Evolutionary conservation across 2,329 filamentous ascomycete genomes (phyloP), one percentile per base, ranked within the genome.

Genomic region (Exophiala viscosa): DNA sequence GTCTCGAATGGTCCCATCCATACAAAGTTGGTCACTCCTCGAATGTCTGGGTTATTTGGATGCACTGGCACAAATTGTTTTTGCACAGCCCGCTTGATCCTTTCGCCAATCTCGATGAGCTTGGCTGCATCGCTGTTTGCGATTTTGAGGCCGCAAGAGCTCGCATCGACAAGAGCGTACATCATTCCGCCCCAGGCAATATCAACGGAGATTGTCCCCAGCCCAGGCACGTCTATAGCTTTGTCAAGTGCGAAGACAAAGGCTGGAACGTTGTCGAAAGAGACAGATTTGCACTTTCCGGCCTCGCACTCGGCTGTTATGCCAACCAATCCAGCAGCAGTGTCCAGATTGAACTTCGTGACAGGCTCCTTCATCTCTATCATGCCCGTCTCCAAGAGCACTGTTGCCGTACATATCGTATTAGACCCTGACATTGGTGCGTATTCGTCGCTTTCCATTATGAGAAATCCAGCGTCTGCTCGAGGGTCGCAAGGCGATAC

Each of bases 181-280:
- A 69, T 67, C 74, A 74, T 75, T 1, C 75, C 75, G 5, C 75
- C 75, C 64, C 70, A 77, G 11, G 71, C 74, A 43, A 78, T 65
- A 48, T 78, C 74, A 2, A 76, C 70, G 0, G 46, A 55, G 2
- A 76, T 57, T 3, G 50, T 63, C 0, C 73, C 74, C 0, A 77
- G 15, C 0, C 68, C 74, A 0, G 71, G 71, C 0, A 77, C 72
- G 0, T 69, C 52, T 11, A 76, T 65, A 44, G 65, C 59, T 18
- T 67, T 55, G 56, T 74, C 73, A 1, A 77, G 62, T 4, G 60
- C 65, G 34, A 65, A 68, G 3, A 72, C 73, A 57, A 76, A 77
- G 0, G 71, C 57, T 0, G 75, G 69, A 0, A 76, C 71, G 48
- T 77, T 77, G 52, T 76, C 67, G 46, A 77, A 75, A 1, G 70